Conservation (phyloP, 441 rosid genomes). For the Erodium trifolium region DNA sequence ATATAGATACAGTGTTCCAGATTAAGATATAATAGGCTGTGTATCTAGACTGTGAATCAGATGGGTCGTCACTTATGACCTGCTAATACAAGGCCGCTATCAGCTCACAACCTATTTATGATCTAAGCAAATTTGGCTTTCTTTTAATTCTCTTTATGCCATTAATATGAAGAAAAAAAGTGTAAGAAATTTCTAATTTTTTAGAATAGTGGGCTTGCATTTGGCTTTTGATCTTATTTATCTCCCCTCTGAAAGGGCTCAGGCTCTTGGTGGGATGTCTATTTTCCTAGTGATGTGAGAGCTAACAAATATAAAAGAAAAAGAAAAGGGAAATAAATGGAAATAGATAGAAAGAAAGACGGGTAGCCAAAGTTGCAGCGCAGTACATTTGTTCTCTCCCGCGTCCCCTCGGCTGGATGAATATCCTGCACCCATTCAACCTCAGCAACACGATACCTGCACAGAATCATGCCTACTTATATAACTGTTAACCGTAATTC, state of each 20-base stretch:
- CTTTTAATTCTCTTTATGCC: neutral
- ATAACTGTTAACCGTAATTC: constrained; percentile 9
- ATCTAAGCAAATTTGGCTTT: neutral
- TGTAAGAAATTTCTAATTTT: neutral
- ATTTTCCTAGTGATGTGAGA: constrained; percentile 1
- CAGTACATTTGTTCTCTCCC: constrained; percentile 48
- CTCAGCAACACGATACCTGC: constrained; percentile 85
- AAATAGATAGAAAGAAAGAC: neutral
- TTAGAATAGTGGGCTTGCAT: neutral
- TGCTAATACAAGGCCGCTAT: neutral
- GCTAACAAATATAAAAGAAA: neutral
- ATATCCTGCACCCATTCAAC: constrained; percentile 83
- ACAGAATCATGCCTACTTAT: constrained; percentile 13
- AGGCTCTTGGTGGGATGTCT: neutral
- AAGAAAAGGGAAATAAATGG: neutral
- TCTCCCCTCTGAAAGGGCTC: neutral
- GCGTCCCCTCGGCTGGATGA: constrained; percentile 34
- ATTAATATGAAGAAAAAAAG: neutral
- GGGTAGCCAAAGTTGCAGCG: constrained; percentile 3
- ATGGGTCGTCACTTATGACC: neutral
- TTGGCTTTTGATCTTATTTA: neutral
- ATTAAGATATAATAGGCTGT: no score
- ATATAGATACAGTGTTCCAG: no score
- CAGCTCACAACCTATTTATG: neutral
- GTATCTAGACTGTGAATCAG: no score